These are phyloP conservation scores for Colletotrichum musae DNA, from an alignment of 2,329 filamentous ascomycete genomes.

Conservation along the genomic window DNA sequence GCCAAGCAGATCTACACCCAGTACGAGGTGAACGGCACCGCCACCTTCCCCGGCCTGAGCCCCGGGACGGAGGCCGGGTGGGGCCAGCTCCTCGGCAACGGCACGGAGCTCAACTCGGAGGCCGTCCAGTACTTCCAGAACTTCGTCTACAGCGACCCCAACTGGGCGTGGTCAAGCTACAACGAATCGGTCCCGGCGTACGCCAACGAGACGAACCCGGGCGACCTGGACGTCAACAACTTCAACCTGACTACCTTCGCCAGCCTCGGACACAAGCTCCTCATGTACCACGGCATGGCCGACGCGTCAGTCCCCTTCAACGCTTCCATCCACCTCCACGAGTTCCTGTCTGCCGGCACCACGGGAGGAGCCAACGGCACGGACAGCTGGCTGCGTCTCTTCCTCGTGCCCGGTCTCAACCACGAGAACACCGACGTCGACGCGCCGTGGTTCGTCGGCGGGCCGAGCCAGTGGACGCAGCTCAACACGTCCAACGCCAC, in stretches of 20 bases:
- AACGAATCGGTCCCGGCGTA: constrained; percentile 47
- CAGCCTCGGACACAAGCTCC: constrained; percentile 56
- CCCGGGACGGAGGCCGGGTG: constrained; percentile 61
- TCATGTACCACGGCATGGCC: constrained; percentile 60
- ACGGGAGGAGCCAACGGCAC: constrained; percentile 49
- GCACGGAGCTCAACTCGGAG: constrained; percentile 51
- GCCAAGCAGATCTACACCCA: constrained; percentile 49
- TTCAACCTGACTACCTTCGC: constrained; percentile 56
- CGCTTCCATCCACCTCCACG: constrained; percentile 54
- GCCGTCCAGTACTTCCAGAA: constrained; percentile 53
- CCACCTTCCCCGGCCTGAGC: constrained; percentile 57
- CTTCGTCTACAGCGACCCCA: constrained; percentile 53
- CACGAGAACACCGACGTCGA: constrained; percentile 55
- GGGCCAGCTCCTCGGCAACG: constrained; percentile 48
- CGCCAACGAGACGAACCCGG: constrained; percentile 54
- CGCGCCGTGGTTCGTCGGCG: constrained; percentile 58
- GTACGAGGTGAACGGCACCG: constrained; percentile 47
- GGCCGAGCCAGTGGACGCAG: constrained; percentile 46
- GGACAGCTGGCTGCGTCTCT: constrained; percentile 65
- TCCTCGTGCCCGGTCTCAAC: constrained; percentile 64
- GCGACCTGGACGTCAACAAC: constrained; percentile 53
- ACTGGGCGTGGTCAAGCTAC: constrained; percentile 50
- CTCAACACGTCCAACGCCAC: constrained; percentile 46
- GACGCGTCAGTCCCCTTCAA: constrained; percentile 55
- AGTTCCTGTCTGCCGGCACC: constrained; percentile 57